A percentile compares a stretch with the other conserved stretches of the same genome.
Conservation (phyloP, 2,329 filamentous ascomycete species). For the Colletotrichum liriopes region DNA sequence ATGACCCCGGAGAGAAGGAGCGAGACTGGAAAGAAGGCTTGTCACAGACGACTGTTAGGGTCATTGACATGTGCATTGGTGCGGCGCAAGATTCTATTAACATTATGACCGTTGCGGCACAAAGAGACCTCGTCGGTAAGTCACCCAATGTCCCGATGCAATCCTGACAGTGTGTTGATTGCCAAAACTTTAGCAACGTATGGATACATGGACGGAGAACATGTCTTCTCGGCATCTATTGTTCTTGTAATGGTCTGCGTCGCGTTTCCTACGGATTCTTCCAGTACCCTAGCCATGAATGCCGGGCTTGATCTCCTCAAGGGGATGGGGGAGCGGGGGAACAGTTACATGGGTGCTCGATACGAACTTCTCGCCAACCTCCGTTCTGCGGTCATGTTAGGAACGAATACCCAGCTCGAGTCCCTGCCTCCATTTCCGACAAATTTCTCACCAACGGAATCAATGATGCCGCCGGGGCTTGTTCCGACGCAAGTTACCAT, state of each 20-base stretch:
- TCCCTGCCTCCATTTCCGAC: constrained; percentile 14
- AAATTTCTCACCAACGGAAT: constrained; percentile 30
- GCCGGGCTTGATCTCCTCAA: constrained; percentile 62
- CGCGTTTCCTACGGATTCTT: constrained; percentile 63
- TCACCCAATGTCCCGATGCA: constrained; percentile 40
- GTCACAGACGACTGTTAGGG: constrained; percentile 51
- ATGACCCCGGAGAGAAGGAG: constrained; percentile 31
- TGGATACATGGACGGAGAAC: constrained; percentile 53
- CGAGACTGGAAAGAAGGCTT: constrained; percentile 45
- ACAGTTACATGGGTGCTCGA: constrained; percentile 61
- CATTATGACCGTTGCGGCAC: constrained; percentile 45
- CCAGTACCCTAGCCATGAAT: constrained; percentile 62
- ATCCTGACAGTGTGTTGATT: constrained; percentile 33
- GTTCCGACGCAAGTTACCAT: neutral
- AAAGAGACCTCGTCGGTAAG: constrained; percentile 63
- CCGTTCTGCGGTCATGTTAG: constrained; percentile 47
- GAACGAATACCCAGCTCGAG: constrained; percentile 10
- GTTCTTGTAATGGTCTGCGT: constrained; percentile 55
- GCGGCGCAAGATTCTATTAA: constrained; percentile 50
- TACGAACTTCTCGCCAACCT: constrained; percentile 53
- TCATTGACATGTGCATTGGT: constrained; percentile 53
- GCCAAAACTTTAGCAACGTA: constrained; percentile 47
- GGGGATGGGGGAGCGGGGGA: constrained; percentile 67
- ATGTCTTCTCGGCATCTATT: constrained; percentile 52
- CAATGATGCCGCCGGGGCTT: constrained; percentile 5